Conservation (phyloP, 176 grass and related monocot genomes). For the Otatea glauca region DNA sequence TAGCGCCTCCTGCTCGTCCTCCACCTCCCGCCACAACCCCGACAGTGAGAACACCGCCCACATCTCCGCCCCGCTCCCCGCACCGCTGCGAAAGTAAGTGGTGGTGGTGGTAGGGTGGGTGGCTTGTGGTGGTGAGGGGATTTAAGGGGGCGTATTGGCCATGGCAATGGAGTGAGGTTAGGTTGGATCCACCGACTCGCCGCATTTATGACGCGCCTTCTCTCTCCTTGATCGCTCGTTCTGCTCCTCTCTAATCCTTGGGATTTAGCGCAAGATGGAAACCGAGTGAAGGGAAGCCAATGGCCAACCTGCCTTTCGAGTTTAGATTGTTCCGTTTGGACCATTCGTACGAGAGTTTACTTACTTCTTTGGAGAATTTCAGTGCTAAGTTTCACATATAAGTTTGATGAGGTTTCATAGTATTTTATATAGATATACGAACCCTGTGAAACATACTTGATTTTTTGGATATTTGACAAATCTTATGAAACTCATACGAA, state of each 20-base stretch:
- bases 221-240: not conserved
- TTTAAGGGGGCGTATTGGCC: slow-evolving; percentile 49
- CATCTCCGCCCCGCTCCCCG: slow-evolving; percentile 43
- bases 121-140: slow-evolving; percentile 18
- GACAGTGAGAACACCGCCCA: slow-evolving; percentile 86
- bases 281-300: slow-evolving; percentile 23
- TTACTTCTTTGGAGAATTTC: not conserved
- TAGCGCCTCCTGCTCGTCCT: slow-evolving; percentile 85
- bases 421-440: no score
- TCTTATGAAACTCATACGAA: no score
- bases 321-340: slow-evolving; percentile 17
- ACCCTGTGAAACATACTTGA: no score
- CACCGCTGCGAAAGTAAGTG: not conserved
- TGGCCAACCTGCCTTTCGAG: no score
- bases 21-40: slow-evolving; percentile 71
- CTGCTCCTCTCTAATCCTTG: slow-evolving; percentile 30
- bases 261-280: slow-evolving; percentile 9
- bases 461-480: no score
- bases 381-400: no score
- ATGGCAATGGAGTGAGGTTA: slow-evolving; percentile 38
- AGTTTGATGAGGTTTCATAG: no score
- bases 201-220: slow-evolving; percentile 50
- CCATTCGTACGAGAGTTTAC: no score
- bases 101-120: slow-evolving; percentile 17
- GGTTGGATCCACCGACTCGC: slow-evolving; percentile 73